Percentiles rank a stretch among this genome's conserved stretches.
These are phyloP conservation scores for Gossypium lobatum DNA, from an alignment of 441 rosid species.

Conservation along the genomic window DNA sequence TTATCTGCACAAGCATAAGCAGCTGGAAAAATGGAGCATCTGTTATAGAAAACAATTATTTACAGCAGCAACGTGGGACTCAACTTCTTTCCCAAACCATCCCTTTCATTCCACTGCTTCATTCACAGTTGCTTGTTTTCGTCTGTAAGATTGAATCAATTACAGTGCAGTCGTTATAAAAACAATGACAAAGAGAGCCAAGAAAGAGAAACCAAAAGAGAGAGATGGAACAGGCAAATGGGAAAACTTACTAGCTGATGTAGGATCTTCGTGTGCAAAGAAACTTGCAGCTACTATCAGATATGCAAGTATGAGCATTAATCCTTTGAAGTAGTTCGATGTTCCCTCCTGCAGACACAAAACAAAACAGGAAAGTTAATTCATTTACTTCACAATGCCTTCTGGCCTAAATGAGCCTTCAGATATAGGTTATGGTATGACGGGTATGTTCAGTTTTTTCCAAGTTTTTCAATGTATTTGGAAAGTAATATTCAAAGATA, in stretches of 20 bases:
- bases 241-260: conserved; percentile 25
- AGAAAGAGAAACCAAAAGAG: conserved; percentile 1
- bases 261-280: conserved; percentile 84
- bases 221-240: background rate
- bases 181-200: background rate
- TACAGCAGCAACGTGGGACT: background rate
- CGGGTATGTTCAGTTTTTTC: no score
- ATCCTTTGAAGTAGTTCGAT: conserved; percentile 89
- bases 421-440: no score
- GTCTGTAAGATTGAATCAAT: conserved; percentile 21
- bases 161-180: background rate
- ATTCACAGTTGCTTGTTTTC: conserved; percentile 10
- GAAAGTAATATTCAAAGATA: no score
- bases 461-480: no score
- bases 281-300: conserved; percentile 93
- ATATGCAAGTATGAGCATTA: conserved; percentile 91
- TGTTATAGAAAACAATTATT: background rate
- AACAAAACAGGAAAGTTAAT: background rate
- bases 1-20: background rate
- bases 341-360: conserved; percentile 72
- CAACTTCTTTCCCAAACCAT: background rate
- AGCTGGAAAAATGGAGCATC: background rate
- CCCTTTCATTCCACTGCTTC: background rate
- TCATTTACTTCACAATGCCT: no score
- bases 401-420: no score